These are phyloP conservation scores for Acmispon strigosus DNA, from an alignment of 306 rosid genomes.

Conservation along the genomic window DNA sequence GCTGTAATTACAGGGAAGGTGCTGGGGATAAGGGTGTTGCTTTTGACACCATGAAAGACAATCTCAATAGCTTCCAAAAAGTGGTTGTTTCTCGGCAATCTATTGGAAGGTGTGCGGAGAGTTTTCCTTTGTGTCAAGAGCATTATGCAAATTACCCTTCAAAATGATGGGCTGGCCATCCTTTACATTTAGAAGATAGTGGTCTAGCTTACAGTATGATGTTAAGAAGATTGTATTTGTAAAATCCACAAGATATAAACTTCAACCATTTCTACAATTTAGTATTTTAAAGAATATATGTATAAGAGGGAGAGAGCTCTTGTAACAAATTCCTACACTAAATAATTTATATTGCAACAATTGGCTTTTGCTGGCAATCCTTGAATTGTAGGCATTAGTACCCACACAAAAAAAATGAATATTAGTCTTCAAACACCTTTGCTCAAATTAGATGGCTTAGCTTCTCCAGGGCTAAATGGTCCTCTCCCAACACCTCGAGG, in stretches of 20 bases:
- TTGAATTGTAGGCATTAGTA: neutral
- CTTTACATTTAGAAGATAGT: no score
- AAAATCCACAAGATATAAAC: neutral
- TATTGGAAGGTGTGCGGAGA: no score
- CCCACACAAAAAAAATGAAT: neutral
- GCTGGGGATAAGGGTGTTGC: neutral
- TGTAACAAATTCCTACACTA: neutral
- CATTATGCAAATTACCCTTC: neutral
- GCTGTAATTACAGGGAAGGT: neutral
- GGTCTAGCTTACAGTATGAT: neutral
- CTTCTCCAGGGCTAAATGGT: constrained; percentile 38
- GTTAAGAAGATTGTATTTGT: neutral
- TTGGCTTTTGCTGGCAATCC: constrained; percentile 12
- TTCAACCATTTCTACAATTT: neutral
- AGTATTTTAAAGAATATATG: neutral
- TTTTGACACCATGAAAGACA: no score
- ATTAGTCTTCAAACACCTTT: constrained; percentile 26
- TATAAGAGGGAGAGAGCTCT: neutral
- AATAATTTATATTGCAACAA: neutral
- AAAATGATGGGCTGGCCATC: neutral
- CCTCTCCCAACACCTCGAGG: constrained; percentile 35
- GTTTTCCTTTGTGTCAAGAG: no score
- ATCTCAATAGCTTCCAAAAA: no score
- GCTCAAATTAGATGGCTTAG: constrained; percentile 35
- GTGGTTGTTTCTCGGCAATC: no score